Evolutionary conservation across 2,329 filamentous ascomycete genomes (phyloP).

Genomic region (Gaeumannomyces sp.): DNA sequence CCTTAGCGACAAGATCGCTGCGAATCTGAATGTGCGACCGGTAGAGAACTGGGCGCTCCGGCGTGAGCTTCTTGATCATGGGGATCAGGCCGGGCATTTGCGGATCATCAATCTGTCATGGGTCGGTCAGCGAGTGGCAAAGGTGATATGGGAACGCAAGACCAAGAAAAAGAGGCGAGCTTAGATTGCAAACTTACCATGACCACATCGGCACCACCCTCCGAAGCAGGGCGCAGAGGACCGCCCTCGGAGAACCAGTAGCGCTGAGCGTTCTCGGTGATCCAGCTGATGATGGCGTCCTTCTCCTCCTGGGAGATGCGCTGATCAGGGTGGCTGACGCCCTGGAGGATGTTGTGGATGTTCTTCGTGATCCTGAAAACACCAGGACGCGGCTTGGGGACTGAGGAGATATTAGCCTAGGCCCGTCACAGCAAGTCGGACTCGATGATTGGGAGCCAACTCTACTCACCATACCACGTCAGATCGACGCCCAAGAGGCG

Average conservation of each 20-base stretch:
- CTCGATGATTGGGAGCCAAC: background rate
- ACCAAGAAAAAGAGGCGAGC: background rate
- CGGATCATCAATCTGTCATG: slow-evolving; percentile 63
- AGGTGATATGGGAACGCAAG: background rate
- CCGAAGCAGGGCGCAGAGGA: slow-evolving; percentile 55
- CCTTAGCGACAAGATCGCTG: slow-evolving; percentile 59
- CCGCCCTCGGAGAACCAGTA: slow-evolving; percentile 68
- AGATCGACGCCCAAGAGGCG: slow-evolving; percentile 61
- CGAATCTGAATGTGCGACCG: slow-evolving; percentile 80
- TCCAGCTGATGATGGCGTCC: slow-evolving; percentile 62
- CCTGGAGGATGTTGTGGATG: slow-evolving; percentile 83
- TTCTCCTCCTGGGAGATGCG: slow-evolving; percentile 59
- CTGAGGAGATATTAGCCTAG: slow-evolving; percentile 28
- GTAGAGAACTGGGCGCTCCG: slow-evolving; percentile 71
- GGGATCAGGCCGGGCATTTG: slow-evolving; percentile 78
- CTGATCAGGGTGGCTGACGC: slow-evolving; percentile 60
- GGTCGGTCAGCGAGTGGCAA: slow-evolving; percentile 11
- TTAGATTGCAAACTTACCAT: slow-evolving; percentile 38
- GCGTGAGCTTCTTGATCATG: slow-evolving; percentile 64
- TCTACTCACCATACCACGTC: slow-evolving; percentile 59
- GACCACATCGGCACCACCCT: slow-evolving; percentile 71
- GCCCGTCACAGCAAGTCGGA: background rate
- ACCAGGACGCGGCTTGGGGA: slow-evolving; percentile 72
- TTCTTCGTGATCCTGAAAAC: slow-evolving; percentile 82
- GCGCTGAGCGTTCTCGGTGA: slow-evolving; percentile 63